Conservation (phyloP, 2,329 filamentous ascomycete genomes). For the Lomentospora prolificans region DNA sequence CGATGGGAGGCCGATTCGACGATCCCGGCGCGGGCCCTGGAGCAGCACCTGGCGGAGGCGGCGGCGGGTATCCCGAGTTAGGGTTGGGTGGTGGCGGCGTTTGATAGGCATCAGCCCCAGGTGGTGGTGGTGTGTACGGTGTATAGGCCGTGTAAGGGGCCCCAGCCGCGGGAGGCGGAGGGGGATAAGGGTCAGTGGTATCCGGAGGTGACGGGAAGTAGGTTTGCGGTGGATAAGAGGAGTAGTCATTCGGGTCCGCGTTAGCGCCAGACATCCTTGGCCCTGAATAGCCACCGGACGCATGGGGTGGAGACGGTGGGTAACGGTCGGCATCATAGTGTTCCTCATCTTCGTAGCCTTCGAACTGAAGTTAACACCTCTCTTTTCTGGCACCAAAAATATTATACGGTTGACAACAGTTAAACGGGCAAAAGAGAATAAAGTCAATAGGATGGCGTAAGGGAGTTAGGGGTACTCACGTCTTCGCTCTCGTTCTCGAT, state of each 20-base stretch:
- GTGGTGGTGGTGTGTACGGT: slow-evolving; percentile 20
- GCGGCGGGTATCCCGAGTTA: slow-evolving; percentile 17
- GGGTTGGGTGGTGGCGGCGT: slow-evolving; percentile 17
- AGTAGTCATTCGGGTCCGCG: slow-evolving; percentile 2
- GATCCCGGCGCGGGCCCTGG: slow-evolving; percentile 22
- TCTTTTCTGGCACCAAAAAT: background rate
- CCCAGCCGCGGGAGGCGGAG: slow-evolving; percentile 20
- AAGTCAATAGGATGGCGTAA: no score
- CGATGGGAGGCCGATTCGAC: slow-evolving; percentile 20
- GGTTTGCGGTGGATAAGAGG: slow-evolving; percentile 16
- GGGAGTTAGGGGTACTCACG: slow-evolving; percentile 19
- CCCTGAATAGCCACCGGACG: slow-evolving; percentile 41
- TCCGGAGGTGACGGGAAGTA: slow-evolving; percentile 14
- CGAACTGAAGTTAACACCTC: background rate
- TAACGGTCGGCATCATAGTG: slow-evolving; percentile 24
- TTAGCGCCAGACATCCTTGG: slow-evolving; percentile 16
- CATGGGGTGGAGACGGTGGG: slow-evolving; percentile 36
- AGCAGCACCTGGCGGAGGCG: slow-evolving; percentile 17
- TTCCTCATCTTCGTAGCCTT: slow-evolving; percentile 27
- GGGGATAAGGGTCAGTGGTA: slow-evolving; percentile 21
- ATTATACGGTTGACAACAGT: no score
- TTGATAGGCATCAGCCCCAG: background rate
- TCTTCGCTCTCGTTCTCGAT: slow-evolving; percentile 21
- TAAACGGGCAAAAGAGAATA: no score
- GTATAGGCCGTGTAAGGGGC: slow-evolving; percentile 24